These are phyloP conservation scores for Candida quercuum DNA, from an alignment of 805 yeast species.

Conservation along the genomic window DNA sequence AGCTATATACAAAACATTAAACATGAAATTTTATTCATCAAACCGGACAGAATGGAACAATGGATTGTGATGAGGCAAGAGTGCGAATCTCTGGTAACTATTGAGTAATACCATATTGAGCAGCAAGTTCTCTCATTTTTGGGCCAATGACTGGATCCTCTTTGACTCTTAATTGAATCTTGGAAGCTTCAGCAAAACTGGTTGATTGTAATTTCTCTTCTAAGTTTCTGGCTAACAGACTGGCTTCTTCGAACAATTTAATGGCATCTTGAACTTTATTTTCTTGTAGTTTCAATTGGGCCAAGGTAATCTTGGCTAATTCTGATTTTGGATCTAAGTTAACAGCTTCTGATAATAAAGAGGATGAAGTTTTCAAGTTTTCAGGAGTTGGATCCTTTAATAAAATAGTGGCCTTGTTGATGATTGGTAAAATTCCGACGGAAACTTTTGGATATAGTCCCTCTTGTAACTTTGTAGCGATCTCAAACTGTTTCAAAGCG, in stretches of 20 bases:
- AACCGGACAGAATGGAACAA: too few relatives aligned
- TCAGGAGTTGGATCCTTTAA: constrained; percentile 44
- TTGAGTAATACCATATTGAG: constrained; percentile 26
- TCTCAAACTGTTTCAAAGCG: constrained; percentile 81
- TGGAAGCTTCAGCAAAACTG: constrained; percentile 88
- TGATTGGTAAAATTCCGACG: constrained; percentile 83
- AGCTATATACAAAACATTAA: too few relatives aligned
- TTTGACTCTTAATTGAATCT: constrained; percentile 77
- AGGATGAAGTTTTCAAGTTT: constrained; percentile 52
- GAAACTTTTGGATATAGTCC: constrained; percentile 54
- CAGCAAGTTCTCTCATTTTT: constrained; percentile 58
- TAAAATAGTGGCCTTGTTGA: constrained; percentile 79
- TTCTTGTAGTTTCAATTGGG: constrained; percentile 82
- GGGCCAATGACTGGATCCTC: constrained; percentile 59
- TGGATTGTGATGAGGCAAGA: not conserved
- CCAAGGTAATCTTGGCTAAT: constrained; percentile 83
- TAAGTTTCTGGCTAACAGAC: constrained; percentile 73
- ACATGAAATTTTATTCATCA: too few relatives aligned
- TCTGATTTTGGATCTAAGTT: constrained; percentile 85
- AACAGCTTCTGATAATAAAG: constrained; percentile 67
- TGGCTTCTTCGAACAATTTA: constrained; percentile 73
- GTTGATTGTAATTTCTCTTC: constrained; percentile 89
- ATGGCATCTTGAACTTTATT: constrained; percentile 82
- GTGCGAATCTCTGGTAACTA: constrained; percentile 3
- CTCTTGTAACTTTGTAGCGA: constrained; percentile 77